These are phyloP conservation scores for Amaranthus hypochondriacus DNA, from an alignment of 148 eudicot species.

Conservation along the genomic window DNA sequence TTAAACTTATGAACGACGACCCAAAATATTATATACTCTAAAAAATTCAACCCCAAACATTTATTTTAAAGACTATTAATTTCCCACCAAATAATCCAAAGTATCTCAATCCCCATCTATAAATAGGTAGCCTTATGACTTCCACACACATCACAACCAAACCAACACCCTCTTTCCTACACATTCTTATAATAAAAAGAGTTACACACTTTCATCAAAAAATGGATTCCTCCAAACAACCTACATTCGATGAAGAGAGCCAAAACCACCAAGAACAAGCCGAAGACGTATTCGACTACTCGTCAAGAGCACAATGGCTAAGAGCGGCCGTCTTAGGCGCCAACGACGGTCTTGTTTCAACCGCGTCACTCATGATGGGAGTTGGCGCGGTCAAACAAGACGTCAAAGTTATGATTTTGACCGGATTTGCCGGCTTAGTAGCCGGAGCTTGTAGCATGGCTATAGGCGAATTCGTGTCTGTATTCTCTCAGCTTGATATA, in stretches of 20 bases:
- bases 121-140: neutral
- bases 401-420: conserved; percentile 33
- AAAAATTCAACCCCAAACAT: neutral
- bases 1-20: too few relatives aligned
- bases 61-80: neutral
- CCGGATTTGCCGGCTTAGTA: conserved; percentile 39
- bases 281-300: conserved; percentile 28
- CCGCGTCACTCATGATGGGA: conserved; percentile 44
- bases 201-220: neutral
- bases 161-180: neutral
- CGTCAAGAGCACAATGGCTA: conserved; percentile 42
- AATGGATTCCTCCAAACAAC: conserved; percentile 11
- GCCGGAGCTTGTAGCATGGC: conserved; percentile 54
- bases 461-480: conserved; percentile 43
- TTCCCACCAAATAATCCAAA: neutral
- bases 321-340: conserved; percentile 45
- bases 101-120: neutral
- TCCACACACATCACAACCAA: neutral
- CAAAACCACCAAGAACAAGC: conserved; percentile 9
- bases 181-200: neutral
- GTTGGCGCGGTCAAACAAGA: conserved; percentile 39
- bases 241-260: conserved; percentile 8
- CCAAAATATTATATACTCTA: too few relatives aligned
- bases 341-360: conserved; percentile 41
- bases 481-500: conserved; percentile 36